Base-by-base conservation (phyloP, 345 rosid genomes). In the Litchi chinensis region DNA sequence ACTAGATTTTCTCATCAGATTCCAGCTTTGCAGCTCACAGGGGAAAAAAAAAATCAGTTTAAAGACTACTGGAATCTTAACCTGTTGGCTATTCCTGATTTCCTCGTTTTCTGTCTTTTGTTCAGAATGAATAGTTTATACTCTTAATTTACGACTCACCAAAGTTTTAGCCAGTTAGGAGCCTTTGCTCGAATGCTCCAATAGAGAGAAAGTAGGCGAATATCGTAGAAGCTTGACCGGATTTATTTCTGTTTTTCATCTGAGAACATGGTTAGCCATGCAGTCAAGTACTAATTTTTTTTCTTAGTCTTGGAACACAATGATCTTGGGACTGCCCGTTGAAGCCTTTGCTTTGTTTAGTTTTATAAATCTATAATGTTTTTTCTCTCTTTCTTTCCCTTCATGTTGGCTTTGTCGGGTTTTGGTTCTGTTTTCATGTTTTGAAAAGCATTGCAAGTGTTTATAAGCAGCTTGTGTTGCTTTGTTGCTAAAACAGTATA, bases 1-100 rank as follows among this genome's bases (percentile, higher is more conserved):
- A 40, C 21, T 46, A 79, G 87, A 69, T 91, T 90, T 86, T 90
- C 92, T 57, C 92, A 88, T 83, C 95, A 79, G 83, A 87, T 88
- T 82, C 89, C 86, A 18, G 86, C 93, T n/a, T 74, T 75, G 13
- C 82, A 77, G 76, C 84, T 59, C 3, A n/a, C 37, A 10, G 85
- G 68, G 73, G 82, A 68, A 75, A 57, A 56, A 22, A 74, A 74
- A 24, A 28, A 13, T 67, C 46, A 44, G 22, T 70, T 39, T 59
- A 73, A 59, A 46, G 76, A 81, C 41, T 83, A 21, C 44, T 91
- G 92, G 90, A 85, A 89, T 78, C 83, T 89, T 46, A 90, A 89
- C 84, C 77, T 82, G n/a, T 65, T 44, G 5, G 88, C 88, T 71
- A 66, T 87, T 79, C 67, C 81, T 37, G 82, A 79, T 32, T 32